phyloP scores from a whole-genome alignment of 257 asterid species.

The Primulina tabacum region DNA sequence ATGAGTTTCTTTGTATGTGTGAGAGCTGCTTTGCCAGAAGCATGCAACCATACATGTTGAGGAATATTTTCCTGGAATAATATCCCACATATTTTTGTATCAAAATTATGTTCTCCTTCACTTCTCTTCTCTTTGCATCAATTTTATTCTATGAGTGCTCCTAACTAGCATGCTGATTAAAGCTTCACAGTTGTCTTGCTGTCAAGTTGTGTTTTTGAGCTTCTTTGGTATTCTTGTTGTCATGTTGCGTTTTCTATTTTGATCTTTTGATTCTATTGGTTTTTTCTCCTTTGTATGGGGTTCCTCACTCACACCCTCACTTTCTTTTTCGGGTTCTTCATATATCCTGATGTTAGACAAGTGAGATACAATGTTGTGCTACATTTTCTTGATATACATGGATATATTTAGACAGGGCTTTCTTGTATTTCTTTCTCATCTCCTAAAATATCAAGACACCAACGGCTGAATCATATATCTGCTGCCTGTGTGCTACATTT shows the following conservation, averaged over 20 bases:
- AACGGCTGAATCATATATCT: neutral
- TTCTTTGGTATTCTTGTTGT: neutral
- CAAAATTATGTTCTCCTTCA: neutral
- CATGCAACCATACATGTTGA: neutral
- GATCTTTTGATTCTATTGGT: neutral
- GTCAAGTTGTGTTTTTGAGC: too few species aligned
- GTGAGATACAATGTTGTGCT: neutral
- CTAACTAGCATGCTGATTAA: neutral
- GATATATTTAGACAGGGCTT: neutral
- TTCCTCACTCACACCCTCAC: neutral
- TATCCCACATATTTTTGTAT: neutral
- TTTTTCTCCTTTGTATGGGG: neutral
- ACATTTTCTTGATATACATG: neutral
- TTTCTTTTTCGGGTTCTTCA: neutral
- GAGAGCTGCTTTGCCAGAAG: neutral
- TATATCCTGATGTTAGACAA: neutral
- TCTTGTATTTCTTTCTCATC: neutral
- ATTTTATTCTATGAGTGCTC: neutral
- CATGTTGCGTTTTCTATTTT: neutral
- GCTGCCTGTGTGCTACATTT: too few species aligned
- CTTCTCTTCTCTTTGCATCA: neutral
- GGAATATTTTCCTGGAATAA: neutral
- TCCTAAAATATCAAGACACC: neutral
- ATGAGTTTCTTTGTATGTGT: neutral
- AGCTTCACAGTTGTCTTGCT: neutral